phyloP scores from a whole-genome alignment of 2,329 filamentous ascomycete genomes.

The Fusarium pseudocircinatum region DNA sequence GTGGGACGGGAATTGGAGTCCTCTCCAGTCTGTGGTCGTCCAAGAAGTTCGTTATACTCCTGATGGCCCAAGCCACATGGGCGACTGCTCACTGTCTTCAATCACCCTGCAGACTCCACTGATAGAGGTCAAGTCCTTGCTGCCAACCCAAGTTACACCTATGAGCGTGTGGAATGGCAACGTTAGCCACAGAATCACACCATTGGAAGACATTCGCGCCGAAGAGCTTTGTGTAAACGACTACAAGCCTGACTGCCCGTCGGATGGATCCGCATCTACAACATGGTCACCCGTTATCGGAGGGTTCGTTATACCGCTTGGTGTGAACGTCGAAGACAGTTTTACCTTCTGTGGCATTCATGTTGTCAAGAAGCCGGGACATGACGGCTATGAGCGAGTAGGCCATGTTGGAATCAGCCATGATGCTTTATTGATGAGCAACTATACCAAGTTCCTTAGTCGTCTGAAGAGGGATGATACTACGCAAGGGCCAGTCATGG shows the following conservation, averaged over 20 bases:
- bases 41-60: neutral
- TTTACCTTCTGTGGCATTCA: neutral
- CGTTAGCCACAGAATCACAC: accelerated
- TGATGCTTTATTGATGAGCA: neutral
- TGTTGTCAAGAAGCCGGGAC: neutral
- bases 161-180: neutral
- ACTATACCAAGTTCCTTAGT: accelerated
- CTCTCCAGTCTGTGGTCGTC: neutral
- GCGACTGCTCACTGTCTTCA: neutral
- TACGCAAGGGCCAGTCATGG: accelerated
- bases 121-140: accelerated
- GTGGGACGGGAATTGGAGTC: neutral
- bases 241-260: neutral
- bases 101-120: accelerated
- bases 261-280: accelerated
- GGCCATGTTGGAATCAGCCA: neutral
- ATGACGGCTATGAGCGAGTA: neutral
- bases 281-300: accelerated
- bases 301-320: neutral
- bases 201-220: neutral
- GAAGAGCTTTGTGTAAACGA: neutral
- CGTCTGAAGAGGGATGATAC: accelerated
- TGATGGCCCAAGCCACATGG: neutral
- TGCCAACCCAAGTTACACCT: neutral
- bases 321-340: neutral